Conservation (phyloP, 2,329 filamentous ascomycete genomes). For the Macrophomina tecta region DNA sequence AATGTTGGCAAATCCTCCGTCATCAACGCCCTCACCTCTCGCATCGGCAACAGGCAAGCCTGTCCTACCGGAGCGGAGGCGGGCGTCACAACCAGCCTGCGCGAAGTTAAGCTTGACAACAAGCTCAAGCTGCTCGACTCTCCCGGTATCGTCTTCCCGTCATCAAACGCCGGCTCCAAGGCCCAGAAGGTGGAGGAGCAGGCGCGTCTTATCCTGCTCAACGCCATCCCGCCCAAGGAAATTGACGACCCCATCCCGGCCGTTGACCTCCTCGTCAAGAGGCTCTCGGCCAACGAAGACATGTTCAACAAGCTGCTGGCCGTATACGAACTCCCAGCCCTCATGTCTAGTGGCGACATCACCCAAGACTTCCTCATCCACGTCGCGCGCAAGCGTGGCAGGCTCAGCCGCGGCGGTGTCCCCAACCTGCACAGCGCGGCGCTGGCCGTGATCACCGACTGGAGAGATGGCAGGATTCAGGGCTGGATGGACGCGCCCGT, state of each 20-base stretch:
- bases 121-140: slow-evolving; percentile 94
- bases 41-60: slow-evolving; percentile 73
- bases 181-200: slow-evolving; percentile 70
- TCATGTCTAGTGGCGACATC: slow-evolving; percentile 74
- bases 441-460: slow-evolving; percentile 94
- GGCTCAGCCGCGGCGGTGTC: slow-evolving; percentile 85
- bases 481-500: slow-evolving; percentile 85
- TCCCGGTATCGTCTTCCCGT: slow-evolving; percentile 92
- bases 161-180: slow-evolving; percentile 54
- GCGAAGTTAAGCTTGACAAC: slow-evolving; percentile 91
- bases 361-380: slow-evolving; percentile 94
- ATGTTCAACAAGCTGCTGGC: slow-evolving; percentile 80
- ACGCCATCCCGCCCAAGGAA: slow-evolving; percentile 90
- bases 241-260: slow-evolving; percentile 92
- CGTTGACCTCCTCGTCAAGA: slow-evolving; percentile 80
- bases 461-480: slow-evolving; percentile 93
- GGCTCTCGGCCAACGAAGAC: slow-evolving; percentile 74
- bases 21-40: slow-evolving; percentile 87
- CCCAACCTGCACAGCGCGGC: slow-evolving; percentile 88
- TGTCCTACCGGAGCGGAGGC: slow-evolving; percentile 92
- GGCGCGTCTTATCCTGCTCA: slow-evolving; percentile 84
- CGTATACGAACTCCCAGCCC: slow-evolving; percentile 82
- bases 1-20: slow-evolving; percentile 97
- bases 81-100: slow-evolving; percentile 86
- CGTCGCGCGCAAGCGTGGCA: slow-evolving; percentile 89